Evolutionary conservation across 2,329 filamentous ascomycete species (phyloP).

Genomic region (Cordyceps militaris): DNA sequence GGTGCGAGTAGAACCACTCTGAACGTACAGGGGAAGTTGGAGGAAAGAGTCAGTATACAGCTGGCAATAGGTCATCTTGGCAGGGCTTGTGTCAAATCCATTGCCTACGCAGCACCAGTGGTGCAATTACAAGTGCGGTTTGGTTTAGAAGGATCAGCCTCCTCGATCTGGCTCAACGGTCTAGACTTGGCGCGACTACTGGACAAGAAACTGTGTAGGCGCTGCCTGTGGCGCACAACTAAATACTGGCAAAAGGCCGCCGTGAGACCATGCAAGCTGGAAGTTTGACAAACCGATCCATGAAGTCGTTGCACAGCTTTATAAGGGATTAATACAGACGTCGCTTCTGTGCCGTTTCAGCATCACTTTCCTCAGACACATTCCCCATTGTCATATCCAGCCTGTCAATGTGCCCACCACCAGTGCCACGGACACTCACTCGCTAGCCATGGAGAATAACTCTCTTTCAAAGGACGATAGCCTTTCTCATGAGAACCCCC

Average conservation of each 20-base stretch:
- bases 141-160: too few species aligned
- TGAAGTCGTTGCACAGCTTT: not conserved
- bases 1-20: constrained; percentile 58
- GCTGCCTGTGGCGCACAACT: not conserved
- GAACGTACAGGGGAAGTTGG: constrained; percentile 10
- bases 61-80: too few species aligned
- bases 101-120: too few species aligned
- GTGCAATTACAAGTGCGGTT: too few species aligned
- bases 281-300: not conserved
- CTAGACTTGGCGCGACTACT: too few species aligned
- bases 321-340: not conserved
- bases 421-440: not conserved
- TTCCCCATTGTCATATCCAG: not conserved
- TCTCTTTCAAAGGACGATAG: not conserved
- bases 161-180: too few species aligned
- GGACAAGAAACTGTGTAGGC: too few species aligned
- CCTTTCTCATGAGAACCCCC: not conserved
- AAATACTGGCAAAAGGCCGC: not conserved
- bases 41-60: not conserved
- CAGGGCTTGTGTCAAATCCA: too few species aligned
- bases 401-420: not conserved
- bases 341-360: not conserved
- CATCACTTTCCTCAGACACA: too few species aligned
- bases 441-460: not conserved
- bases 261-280: not conserved